These are phyloP conservation scores for Phytophthora hybrid DNA, from an alignment of 352 stramenopile species.

Conservation along the genomic window DNA sequence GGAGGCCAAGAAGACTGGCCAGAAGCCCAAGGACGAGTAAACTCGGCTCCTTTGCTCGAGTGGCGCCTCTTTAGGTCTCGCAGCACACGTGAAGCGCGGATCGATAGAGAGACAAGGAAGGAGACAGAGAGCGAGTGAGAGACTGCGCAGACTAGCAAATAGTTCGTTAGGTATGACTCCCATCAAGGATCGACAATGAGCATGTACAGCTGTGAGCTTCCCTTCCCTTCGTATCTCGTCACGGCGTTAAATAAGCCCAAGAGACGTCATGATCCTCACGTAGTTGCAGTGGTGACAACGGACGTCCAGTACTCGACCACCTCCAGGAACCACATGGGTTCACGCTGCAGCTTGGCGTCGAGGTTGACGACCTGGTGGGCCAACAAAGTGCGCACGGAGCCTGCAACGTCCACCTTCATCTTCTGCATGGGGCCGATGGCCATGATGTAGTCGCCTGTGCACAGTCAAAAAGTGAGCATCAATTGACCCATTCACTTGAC, in stretches of 20 bases:
- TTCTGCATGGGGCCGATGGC: constrained; percentile 75
- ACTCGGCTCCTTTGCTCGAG: constrained; percentile 21
- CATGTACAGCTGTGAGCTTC: constrained; percentile 34
- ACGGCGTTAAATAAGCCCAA: constrained; percentile 12
- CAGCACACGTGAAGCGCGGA: constrained; percentile 27
- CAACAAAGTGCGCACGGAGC: constrained; percentile 41
- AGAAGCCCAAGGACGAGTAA: constrained; percentile 66
- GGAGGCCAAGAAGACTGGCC: constrained; percentile 44
- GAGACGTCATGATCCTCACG: background rate
- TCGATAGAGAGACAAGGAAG: constrained; percentile 34
- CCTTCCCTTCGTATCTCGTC: constrained; percentile 7
- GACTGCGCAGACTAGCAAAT: constrained; percentile 17
- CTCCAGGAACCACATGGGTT: constrained; percentile 77
- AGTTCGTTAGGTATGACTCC: constrained; percentile 33
- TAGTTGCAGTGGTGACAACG: constrained; percentile 19
- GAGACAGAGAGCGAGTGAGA: too few relatives aligned
- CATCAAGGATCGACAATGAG: constrained; percentile 46
- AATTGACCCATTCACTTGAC: background rate
- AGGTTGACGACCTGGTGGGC: constrained; percentile 74
- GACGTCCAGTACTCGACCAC: constrained; percentile 78
- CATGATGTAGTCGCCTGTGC: constrained; percentile 77
- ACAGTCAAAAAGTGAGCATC: background rate
- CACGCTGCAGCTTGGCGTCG: constrained; percentile 61
- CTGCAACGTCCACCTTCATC: constrained; percentile 23
- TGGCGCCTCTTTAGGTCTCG: constrained; percentile 28